A percentile compares a stretch with the other conserved stretches of the same genome.
Evolutionary conservation across 768 basidiomycete genomes (phyloP).

Genomic region (Erythrobasidium yunnanense): DNA sequence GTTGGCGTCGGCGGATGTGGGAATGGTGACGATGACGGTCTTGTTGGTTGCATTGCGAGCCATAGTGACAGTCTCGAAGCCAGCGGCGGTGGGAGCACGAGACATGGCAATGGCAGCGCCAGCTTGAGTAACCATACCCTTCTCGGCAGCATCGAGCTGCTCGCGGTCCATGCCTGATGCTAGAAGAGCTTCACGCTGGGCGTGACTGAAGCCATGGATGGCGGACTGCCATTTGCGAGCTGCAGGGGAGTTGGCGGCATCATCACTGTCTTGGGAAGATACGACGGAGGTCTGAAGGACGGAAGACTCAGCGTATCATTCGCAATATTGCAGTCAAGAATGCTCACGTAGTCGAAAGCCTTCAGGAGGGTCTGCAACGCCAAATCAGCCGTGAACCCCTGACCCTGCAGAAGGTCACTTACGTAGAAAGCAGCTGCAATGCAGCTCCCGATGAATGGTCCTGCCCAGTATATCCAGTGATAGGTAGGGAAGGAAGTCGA

Average conservation of each 20-base stretch:
- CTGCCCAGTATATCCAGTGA: slow-evolving; percentile 32
- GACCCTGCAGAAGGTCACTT: neutral
- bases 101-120: neutral
- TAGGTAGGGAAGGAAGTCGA: slow-evolving; percentile 15
- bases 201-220: neutral
- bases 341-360: slow-evolving; percentile 27
- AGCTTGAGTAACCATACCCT: neutral
- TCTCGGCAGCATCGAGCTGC: slow-evolving; percentile 3
- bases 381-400: neutral
- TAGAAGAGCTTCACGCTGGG: slow-evolving; percentile 5
- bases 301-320: neutral
- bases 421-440: neutral
- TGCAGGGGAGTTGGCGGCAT: neutral
- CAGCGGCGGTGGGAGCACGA: neutral
- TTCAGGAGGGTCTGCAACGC: slow-evolving; percentile 16
- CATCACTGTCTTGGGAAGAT: slow-evolving; percentile 19
- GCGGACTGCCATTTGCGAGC: neutral
- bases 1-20: neutral
- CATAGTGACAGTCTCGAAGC: neutral
- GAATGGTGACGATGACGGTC: neutral
- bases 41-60: neutral
- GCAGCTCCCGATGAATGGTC: slow-evolving; percentile 21
- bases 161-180: slow-evolving; percentile 6
- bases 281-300: slow-evolving; percentile 17
- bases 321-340: neutral